Evolutionary conservation across 169 alveolate species (phyloP).

Genomic region (Perkinsus olseni): DNA sequence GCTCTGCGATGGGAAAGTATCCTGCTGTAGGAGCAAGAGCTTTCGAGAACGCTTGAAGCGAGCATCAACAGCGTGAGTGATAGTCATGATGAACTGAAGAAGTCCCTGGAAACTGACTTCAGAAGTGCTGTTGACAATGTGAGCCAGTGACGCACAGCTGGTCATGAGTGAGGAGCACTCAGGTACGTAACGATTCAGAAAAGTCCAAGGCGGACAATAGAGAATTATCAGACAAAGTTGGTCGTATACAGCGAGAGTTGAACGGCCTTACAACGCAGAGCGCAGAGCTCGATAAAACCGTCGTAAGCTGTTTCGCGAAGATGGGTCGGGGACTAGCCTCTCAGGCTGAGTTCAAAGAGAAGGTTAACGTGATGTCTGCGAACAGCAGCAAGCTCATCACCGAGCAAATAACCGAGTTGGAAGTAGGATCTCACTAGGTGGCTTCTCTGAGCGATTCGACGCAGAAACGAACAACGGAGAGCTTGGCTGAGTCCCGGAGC

Average conservation of each 20-base stretch:
- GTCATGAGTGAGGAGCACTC: not conserved
- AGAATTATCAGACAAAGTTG: not conserved
- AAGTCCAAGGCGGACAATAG: not conserved
- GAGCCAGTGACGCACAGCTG: too few species aligned
- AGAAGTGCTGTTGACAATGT: too few species aligned
- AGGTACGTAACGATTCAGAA: not conserved
- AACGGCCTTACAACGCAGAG: not conserved
- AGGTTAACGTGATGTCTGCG: not conserved
- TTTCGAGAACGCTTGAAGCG: too few species aligned
- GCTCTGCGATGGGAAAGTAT: too few species aligned
- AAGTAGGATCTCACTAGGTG: not conserved
- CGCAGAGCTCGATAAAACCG: not conserved
- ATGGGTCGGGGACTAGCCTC: not conserved
- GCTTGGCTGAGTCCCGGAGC: not conserved
- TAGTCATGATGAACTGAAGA: too few species aligned
- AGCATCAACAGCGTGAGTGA: too few species aligned
- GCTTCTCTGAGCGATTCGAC: not conserved
- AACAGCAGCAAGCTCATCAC: not conserved
- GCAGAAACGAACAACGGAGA: not conserved
- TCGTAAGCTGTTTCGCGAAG: not conserved
- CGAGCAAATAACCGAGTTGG: not conserved
- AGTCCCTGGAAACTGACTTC: too few species aligned
- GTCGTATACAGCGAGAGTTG: not conserved
- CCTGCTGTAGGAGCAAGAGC: too few species aligned
- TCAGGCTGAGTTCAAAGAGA: not conserved